These are phyloP conservation scores for Cutaneotrichosporon sp. DNA, from an alignment of 1,284 basidiomycete genomes.

Conservation along the genomic window DNA sequence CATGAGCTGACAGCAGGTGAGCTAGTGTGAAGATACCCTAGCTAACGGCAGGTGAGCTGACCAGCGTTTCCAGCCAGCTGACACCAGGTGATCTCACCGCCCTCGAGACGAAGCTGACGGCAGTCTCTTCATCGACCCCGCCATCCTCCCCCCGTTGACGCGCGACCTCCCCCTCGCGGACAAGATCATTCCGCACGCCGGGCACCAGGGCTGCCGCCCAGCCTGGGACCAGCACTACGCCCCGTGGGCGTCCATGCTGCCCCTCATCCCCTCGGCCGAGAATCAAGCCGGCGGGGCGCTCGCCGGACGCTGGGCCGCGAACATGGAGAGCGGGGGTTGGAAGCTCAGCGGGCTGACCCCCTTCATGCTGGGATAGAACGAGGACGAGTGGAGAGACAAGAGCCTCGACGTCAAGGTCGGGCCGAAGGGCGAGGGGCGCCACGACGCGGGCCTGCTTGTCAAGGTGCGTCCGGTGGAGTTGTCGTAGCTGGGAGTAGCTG, in stretches of 20 bases:
- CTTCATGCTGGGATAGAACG: slow-evolving; percentile 8
- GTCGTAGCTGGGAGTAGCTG: too few species aligned
- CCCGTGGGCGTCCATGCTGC: slow-evolving; percentile 7
- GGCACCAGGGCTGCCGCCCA: slow-evolving; percentile 4
- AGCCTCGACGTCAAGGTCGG: slow-evolving; percentile 9
- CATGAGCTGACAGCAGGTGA: background rate
- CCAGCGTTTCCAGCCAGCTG: too few species aligned
- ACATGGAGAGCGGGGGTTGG: slow-evolving; percentile 8
- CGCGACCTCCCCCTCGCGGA: background rate
- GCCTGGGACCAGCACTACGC: slow-evolving; percentile 1
- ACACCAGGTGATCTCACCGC: too few species aligned
- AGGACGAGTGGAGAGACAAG: slow-evolving; percentile 8
- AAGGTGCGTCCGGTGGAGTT: slow-evolving; percentile 11
- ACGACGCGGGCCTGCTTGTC: slow-evolving; percentile 7
- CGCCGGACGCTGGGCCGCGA: slow-evolving; percentile 2
- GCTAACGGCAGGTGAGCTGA: too few species aligned
- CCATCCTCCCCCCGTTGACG: slow-evolving; percentile 5
- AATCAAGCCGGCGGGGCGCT: slow-evolving; percentile 6
- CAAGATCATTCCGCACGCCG: background rate
- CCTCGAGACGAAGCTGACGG: too few species aligned
- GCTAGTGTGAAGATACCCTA: background rate
- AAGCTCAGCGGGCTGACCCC: slow-evolving; percentile 9
- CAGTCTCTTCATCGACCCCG: slow-evolving; percentile 9
- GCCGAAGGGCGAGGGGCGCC: slow-evolving; percentile 1
- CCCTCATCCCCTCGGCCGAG: background rate